Evolutionary conservation across 148 eudicot genomes (phyloP), one percentile per base, ranked within the genome.

Genomic region (Polygonum maritimum): DNA sequence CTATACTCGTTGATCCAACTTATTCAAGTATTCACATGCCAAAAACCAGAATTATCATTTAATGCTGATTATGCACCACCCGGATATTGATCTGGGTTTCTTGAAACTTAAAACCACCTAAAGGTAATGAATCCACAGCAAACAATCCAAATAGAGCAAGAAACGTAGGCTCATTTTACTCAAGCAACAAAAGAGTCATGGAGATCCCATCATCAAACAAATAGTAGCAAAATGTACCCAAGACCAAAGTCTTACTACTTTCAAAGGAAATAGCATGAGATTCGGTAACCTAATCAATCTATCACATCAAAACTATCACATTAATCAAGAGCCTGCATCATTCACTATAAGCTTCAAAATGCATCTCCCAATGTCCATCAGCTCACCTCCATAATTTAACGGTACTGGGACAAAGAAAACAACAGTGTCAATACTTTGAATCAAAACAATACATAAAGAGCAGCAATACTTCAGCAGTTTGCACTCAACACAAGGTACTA

Each of bases 231-330:
- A 67, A 38, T 67, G 71, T 67, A 67, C 21, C 21, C 16, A 38
- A 31, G 15, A 67, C 8, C 10, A 2, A 26, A 67, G 71, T 67
- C 71, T 67, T 67, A 15, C 36, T 67, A 15, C 36, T 35, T 38
- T 67, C 10, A 67, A 67, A 36, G 44, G 44, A 67, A 67, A 67
- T 67, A 67, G 16, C 71, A 67, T 33, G 41, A 65, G 44, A 33
- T 65, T 65, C 6, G 7, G 19, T 67, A 67, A 67, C 45, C 71
- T 67, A 67, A 67, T 35, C 44, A 67, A 67, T 14, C 71, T 14
- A 35, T 67, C 71, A 31, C 44, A 67, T 67, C 71, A 15, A 67
- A 35, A 67, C 45, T 36, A 67, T 35, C 36, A 67, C 8, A 22
- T 67, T 3, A 2, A 14, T 35, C 40, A 35, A 15, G 71, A 35